These are phyloP conservation scores for Sutorius australiensis DNA, from an alignment of 768 basidiomycete species.

Conservation along the genomic window DNA sequence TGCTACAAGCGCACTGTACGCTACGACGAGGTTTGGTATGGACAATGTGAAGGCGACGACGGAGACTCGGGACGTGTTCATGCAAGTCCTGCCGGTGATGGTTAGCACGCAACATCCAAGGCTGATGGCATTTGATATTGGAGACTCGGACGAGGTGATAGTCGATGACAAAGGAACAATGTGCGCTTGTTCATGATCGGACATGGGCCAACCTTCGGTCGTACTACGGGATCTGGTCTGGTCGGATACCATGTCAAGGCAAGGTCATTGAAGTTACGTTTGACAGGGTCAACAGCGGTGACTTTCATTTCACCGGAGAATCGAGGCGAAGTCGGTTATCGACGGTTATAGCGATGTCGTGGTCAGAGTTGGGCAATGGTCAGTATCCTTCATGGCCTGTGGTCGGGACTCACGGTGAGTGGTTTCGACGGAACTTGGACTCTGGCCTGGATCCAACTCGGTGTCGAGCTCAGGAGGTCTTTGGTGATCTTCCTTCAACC, in stretches of 20 bases:
- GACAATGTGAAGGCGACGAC: background rate
- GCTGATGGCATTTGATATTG: background rate
- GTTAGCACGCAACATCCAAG: background rate
- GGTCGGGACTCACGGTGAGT: background rate
- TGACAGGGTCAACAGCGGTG: background rate
- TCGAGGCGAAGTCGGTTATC: background rate
- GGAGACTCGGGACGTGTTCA: background rate
- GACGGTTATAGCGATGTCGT: background rate
- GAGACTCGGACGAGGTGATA: background rate
- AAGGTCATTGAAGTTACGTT: background rate
- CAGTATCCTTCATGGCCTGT: background rate
- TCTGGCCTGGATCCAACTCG: background rate
- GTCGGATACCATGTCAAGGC: background rate
- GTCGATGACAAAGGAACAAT: background rate
- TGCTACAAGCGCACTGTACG: background rate
- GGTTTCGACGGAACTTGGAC: background rate
- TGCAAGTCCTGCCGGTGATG: background rate
- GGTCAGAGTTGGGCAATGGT: too few species aligned
- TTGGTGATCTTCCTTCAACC: background rate
- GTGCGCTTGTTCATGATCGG: background rate
- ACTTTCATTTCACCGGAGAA: too few species aligned
- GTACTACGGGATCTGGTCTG: background rate
- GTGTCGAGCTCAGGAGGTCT: background rate
- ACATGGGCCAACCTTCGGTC: background rate
- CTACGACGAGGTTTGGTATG: constrained; percentile 1